Percentiles rank a stretch among this genome's conserved stretches.
Evolutionary conservation across 2,329 filamentous ascomycete genomes (phyloP).

Genomic region (Dactylella cylindrospora): DNA sequence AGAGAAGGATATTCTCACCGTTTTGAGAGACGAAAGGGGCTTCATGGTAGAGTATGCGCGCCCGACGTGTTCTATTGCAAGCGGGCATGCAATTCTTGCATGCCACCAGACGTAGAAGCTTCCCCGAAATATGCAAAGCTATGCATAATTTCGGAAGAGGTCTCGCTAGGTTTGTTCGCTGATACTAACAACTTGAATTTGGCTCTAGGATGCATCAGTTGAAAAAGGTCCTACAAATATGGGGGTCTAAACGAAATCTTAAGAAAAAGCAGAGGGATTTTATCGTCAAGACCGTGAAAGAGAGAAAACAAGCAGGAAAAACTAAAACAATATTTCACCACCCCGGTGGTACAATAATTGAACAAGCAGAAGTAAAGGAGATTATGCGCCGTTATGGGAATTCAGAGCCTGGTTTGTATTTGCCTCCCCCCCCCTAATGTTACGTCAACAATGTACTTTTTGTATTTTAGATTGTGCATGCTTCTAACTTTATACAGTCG

Average conservation of each 20-base stretch:
- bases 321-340: slow-evolving; percentile 31
- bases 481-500: neutral
- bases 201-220: slow-evolving; percentile 38
- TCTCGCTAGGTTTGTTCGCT: too few relatives aligned
- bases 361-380: slow-evolving; percentile 33
- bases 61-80: too few relatives aligned
- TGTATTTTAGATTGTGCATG: too few relatives aligned
- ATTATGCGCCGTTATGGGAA: slow-evolving; percentile 41
- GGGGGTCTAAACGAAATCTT: slow-evolving; percentile 36
- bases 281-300: slow-evolving; percentile 34
- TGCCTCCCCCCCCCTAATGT: too few relatives aligned
- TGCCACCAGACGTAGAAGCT: too few relatives aligned
- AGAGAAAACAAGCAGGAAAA: slow-evolving; percentile 20
- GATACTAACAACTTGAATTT: neutral
- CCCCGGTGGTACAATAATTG: slow-evolving; percentile 22
- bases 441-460: neutral
- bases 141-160: too few relatives aligned
- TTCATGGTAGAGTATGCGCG: slow-evolving; percentile 42
- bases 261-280: slow-evolving; percentile 37
- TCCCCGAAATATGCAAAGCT: too few relatives aligned
- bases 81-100: too few relatives aligned
- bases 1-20: slow-evolving; percentile 35
- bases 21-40: slow-evolving; percentile 25
- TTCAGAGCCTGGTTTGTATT: slow-evolving; percentile 21
- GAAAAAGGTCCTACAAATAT: slow-evolving; percentile 41